Evolutionary conservation across 2,329 filamentous ascomycete species (phyloP), one percentile per base, ranked within the genome.

Genomic region (Gnomoniopsis sp.): DNA sequence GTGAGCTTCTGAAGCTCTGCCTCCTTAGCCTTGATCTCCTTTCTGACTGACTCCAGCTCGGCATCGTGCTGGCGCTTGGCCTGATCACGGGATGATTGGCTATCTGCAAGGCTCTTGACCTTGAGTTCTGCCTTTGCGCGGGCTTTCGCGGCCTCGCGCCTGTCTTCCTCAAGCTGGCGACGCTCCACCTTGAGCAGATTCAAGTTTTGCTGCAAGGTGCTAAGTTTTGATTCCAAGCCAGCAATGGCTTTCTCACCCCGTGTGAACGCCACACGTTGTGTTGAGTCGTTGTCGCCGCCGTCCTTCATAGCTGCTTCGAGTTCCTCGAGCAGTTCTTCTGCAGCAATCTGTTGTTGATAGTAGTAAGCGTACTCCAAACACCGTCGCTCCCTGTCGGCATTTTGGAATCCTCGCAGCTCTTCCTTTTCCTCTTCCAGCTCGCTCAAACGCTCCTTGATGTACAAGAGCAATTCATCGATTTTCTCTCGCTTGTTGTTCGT

Each of bases 341-440:
- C 86, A 22, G 89, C 88, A 19, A 88, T 83, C 70, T 98, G 92
- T 68, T 97, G 91, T 62, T 91, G 88, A 65, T 95, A 88, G 73
- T 96, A 92, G 67, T 96, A 93, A 0, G 93, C 95, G 70, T 98
- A 98, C 72, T 98, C 91, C 49, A 99, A 80, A 71, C 93, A 97
- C 64, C 93, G 83, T 60, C 92, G 86, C 73, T 99, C 93, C 59
- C 90, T 87, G 67, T 99, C 95, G 71, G 96, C 96, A 61, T 96
- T 92, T 72, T 98, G 95, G 70, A 93, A 99, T 8, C 88, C 92
- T 49, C 92, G 87, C 43, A 99, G 80, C 73, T 99, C 96, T 69
- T 97, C 92, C 72, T 98, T 98, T 74, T 99, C 95, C 71, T 96
- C 93, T 72, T 99, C 95, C 0, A 99, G 80, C 73, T 99, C 95